These are phyloP conservation scores for Trypanosoma avium DNA, from an alignment of 208 protist species.

Conservation along the genomic window DNA sequence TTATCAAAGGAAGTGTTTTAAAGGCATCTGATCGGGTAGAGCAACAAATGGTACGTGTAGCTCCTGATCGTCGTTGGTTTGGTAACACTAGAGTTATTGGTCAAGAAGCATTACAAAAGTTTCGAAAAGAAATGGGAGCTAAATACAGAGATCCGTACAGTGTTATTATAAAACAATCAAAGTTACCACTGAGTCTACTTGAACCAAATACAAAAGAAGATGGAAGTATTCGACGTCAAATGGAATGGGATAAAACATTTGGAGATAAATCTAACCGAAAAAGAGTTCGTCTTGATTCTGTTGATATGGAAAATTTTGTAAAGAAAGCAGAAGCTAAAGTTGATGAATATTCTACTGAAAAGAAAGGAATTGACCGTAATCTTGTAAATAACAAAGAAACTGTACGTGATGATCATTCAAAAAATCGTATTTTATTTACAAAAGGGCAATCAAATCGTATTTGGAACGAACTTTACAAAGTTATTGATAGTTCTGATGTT, in stretches of 20 bases:
- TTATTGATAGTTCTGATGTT: conserved; percentile 99
- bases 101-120: conserved; percentile 95
- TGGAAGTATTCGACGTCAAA: conserved; percentile 92
- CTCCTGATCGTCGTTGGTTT: conserved; percentile 97
- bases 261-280: conserved; percentile 95
- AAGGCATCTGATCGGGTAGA: conserved; percentile 84
- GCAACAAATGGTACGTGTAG: conserved; percentile 91
- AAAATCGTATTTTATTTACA: conserved; percentile 92
- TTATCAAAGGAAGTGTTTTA: conserved; percentile 89
- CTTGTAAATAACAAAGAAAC: conserved; percentile 44
- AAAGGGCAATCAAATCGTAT: conserved; percentile 99
- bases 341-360: conserved; percentile 56
- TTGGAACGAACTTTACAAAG: conserved; percentile 99
- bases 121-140: conserved; percentile 95
- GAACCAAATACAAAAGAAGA: conserved; percentile 71
- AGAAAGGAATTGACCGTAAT: conserved; percentile 58
- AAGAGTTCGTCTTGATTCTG: conserved; percentile 61
- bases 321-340: conserved; percentile 40
- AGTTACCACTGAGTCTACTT: conserved; percentile 96
- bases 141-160: conserved; percentile 97
- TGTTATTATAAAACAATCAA: conserved; percentile 96
- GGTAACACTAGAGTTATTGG: conserved; percentile 97
- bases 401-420: conserved; percentile 59
- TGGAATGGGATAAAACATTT: conserved; percentile 96
- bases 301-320: conserved; percentile 61